Evolutionary conservation across 2,329 filamentous ascomycete genomes (phyloP).

Genomic region (Diaporthe vexans): DNA sequence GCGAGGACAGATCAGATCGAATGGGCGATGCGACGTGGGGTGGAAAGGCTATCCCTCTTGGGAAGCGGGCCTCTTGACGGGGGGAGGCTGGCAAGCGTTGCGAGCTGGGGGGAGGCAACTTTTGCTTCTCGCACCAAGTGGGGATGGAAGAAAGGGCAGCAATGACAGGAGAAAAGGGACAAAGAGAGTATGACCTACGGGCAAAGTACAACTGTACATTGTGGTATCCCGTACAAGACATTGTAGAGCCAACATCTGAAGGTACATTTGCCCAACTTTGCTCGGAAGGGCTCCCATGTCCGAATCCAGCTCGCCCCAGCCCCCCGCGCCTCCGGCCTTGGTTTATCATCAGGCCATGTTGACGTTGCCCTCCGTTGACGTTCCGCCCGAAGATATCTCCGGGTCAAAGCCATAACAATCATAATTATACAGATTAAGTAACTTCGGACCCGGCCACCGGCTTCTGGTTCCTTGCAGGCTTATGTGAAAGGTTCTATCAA

Average conservation of each 20-base stretch:
- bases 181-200: neutral
- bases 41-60: constrained; percentile 31
- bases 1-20: constrained; percentile 32
- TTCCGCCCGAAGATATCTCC: constrained; percentile 28
- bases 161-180: neutral
- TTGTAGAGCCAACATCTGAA: neutral
- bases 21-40: constrained; percentile 26
- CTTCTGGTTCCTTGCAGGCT: constrained; percentile 22
- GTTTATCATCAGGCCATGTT: constrained; percentile 29
- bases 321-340: constrained; percentile 2
- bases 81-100: constrained; percentile 21
- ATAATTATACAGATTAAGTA: constrained; percentile 18
- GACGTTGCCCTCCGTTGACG: constrained; percentile 24
- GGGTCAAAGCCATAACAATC: constrained; percentile 1
- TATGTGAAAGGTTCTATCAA: constrained; percentile 21
- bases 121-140: constrained; percentile 7
- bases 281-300: constrained; percentile 3
- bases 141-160: neutral
- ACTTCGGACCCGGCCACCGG: constrained; percentile 27
- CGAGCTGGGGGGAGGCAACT: constrained; percentile 4
- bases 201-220: constrained; percentile 4
- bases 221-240: neutral
- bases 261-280: neutral
- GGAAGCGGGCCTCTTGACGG: constrained; percentile 22
- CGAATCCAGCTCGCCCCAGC: neutral